Conservation (phyloP, 2,329 filamentous ascomycete species). For the Aspergillus pseudoviridinutans region DNA sequence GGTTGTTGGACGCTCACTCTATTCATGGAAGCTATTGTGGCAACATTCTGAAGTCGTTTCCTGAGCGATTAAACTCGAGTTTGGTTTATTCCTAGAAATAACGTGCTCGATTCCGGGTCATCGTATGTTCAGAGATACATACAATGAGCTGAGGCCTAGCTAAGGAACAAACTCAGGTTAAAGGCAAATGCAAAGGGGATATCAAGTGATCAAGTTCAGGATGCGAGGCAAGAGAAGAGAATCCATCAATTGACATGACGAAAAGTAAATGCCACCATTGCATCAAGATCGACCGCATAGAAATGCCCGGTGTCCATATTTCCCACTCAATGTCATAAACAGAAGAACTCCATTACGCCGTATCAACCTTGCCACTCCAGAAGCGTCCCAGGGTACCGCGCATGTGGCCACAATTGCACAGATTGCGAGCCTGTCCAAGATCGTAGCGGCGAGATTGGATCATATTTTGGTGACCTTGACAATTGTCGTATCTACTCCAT, state of each 20-base stretch:
- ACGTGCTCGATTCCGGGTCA: neutral
- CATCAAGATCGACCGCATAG: neutral
- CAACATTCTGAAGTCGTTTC: too few species aligned
- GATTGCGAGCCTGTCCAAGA: slow-evolving; percentile 1
- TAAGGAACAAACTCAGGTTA: neutral
- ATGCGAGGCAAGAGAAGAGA: neutral
- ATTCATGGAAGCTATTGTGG: too few species aligned
- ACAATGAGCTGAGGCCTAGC: neutral
- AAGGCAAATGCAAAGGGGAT: neutral
- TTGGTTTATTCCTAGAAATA: neutral
- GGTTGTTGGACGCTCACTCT: too few species aligned
- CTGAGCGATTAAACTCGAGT: too few species aligned
- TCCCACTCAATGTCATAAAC: neutral
- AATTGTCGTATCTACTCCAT: slow-evolving; percentile 55
- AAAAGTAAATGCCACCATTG: neutral
- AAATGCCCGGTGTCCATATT: neutral
- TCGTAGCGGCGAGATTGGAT: slow-evolving; percentile 1
- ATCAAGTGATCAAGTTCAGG: neutral
- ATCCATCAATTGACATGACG: neutral
- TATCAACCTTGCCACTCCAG: neutral
- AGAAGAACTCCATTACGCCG: neutral
- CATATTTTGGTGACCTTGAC: slow-evolving; percentile 50
- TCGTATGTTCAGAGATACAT: neutral
- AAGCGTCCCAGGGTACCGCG: neutral
- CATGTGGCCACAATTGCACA: neutral